Conservation (phyloP, 441 rosid genomes). For the Erodium texanum region DNA sequence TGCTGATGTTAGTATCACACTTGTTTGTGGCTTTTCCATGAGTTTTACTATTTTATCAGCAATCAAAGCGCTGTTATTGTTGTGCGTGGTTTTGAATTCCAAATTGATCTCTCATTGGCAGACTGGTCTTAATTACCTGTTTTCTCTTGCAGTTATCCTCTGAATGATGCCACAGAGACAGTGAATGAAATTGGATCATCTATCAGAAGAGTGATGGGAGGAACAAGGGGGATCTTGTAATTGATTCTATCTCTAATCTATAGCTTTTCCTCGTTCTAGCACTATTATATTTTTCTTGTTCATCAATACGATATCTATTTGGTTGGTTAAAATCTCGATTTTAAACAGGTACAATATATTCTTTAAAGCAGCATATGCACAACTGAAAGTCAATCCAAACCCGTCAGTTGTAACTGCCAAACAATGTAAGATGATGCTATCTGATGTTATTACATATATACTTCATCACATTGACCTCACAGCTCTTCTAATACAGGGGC, state of each 20-base stretch:
- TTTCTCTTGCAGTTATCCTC: constrained; percentile 65
- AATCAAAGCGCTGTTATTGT: not conserved
- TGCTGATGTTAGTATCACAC: not conserved
- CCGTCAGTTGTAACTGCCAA: constrained; percentile 48
- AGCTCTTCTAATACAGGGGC: constrained; percentile 51
- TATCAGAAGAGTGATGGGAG: constrained; percentile 86
- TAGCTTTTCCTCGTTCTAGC: constrained; percentile 10
- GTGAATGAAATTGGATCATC: constrained; percentile 83
- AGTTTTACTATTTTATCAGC: not conserved
- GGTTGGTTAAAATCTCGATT: too few species aligned
- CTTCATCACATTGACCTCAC: constrained; percentile 4
- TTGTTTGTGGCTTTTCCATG: not conserved
- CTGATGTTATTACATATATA: constrained; percentile 4
- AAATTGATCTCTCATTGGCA: not conserved
- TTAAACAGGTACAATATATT: constrained; percentile 59
- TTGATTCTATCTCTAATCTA: constrained; percentile 12
- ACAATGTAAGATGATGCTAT: constrained; percentile 52
- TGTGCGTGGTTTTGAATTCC: not conserved
- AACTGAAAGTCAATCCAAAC: constrained; percentile 43
- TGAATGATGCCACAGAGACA: constrained; percentile 86
- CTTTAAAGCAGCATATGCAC: constrained; percentile 83
- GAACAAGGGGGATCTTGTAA: constrained; percentile 94
- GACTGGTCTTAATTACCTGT: constrained; percentile 12
- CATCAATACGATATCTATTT: not conserved
- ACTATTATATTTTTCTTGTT: not conserved